Conservation (phyloP, 192 early-diverging fungal species). For the Entomortierella beljakovae region DNA sequence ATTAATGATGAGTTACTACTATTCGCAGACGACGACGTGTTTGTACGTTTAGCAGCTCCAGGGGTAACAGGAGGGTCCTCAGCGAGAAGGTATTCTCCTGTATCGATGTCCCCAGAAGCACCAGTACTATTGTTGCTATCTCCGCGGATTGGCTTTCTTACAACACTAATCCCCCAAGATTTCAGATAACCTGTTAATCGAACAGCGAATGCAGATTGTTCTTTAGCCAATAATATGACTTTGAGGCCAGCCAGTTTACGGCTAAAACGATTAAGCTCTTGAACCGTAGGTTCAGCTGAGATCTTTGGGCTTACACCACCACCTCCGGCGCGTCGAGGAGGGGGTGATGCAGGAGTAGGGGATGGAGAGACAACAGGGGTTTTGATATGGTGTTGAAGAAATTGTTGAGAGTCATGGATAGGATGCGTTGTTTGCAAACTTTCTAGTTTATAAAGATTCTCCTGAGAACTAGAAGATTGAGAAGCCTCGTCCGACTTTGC, state of each 20-base stretch:
- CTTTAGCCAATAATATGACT: constrained; percentile 60
- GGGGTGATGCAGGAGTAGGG: constrained; percentile 30
- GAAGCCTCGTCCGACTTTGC: constrained; percentile 18
- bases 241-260: constrained; percentile 56
- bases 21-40: constrained; percentile 23
- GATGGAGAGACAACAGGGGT: constrained; percentile 29
- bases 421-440: constrained; percentile 32
- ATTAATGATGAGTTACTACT: constrained; percentile 5
- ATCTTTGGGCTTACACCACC: constrained; percentile 35
- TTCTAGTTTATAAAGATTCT: constrained; percentile 23
- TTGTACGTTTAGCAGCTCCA: constrained; percentile 24
- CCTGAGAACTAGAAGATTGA: background rate
- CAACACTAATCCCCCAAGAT: constrained; percentile 64
- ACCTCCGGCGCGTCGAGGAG: constrained; percentile 23
- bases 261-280: constrained; percentile 58
- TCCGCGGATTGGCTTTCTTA: constrained; percentile 12
- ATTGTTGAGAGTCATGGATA: constrained; percentile 32
- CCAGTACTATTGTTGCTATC: background rate
- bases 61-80: constrained; percentile 12
- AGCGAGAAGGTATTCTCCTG: background rate
- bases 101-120: background rate
- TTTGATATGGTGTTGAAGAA: constrained; percentile 29
- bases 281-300: constrained; percentile 62
- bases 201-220: constrained; percentile 65
- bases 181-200: constrained; percentile 64